Evolutionary conservation across 2,329 filamentous ascomycete genomes (phyloP), one percentile per base, ranked within the genome.

Genomic region (Parasarocladium wereldwijsianum): DNA sequence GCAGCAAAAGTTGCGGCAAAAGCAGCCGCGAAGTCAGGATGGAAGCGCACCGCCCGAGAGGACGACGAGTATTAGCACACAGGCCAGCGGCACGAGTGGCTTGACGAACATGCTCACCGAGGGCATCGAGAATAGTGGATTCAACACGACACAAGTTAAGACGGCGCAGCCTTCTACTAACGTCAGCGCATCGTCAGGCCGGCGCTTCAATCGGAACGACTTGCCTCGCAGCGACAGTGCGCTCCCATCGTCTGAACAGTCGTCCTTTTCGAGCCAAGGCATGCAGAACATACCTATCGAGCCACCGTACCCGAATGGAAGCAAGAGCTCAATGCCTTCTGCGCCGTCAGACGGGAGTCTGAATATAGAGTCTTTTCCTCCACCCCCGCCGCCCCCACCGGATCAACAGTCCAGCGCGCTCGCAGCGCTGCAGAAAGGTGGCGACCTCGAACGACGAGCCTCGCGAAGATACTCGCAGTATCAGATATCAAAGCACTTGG

Each of bases 391-490:
- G 3, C 57, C 57, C 1, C 50, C 57, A n/a, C 52, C 52, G 3
- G 80, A 84, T 31, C 81, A 81, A 43, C 76, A 85, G 43, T 81
- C 90, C 43, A 92, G 93, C 58, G 90, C 90, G 5, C 61, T 98
- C 31, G 84, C 84, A 28, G 85, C 86, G 29, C 55, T 98, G 40
- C 90, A 96, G 54, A 74, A 85, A 52, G 86, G 86, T 19, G 87
- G 87, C 13, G 86, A 94, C 40, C 60, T 98, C 29, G 90, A 98
- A 55, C 72, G 90, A 47, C 70, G 90, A 48, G 90, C 90, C 1
- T 98, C 90, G 10, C 70, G 87, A 41, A 68, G 90, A 45, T 98
- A 96, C 49, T 96, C 90, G 2, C 81, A 85, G 31, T 98, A 96
- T 49, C 90, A 98, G 47, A 93, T 98, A 41, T 83, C 84, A 26